Evolutionary conservation across 2,329 filamentous ascomycete species (phyloP).

Genomic region (Diplodia intermedia): DNA sequence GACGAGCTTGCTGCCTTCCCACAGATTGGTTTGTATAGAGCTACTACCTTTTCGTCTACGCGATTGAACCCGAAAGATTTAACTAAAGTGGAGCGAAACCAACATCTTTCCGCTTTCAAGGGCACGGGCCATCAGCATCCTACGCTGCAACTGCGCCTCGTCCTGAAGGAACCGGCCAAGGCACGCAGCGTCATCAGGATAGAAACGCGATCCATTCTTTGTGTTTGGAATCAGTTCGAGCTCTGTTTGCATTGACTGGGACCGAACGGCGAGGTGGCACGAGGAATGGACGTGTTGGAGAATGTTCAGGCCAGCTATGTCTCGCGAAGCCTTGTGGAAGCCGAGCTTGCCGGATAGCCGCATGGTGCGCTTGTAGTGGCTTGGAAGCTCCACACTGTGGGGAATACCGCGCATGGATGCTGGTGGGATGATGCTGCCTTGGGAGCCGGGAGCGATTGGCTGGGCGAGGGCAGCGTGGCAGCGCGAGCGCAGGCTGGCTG

Average conservation of each 20-base stretch:
- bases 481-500: background rate
- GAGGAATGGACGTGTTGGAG: background rate
- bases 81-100: background rate
- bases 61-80: background rate
- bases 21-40: no score
- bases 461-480: background rate
- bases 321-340: background rate
- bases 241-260: background rate
- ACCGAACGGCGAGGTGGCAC: background rate
- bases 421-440: background rate
- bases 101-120: background rate
- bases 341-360: conserved; percentile 27
- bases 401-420: conserved; percentile 18
- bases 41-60: no score
- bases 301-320: conserved; percentile 20
- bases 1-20: background rate
- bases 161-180: background rate
- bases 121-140: background rate
- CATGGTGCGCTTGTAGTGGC: background rate
- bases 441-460: conserved; percentile 10
- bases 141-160: background rate
- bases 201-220: background rate
- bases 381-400: conserved; percentile 23
- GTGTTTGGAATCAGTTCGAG: no score
- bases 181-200: background rate